phyloP scores from a whole-genome alignment of 2,329 filamentous ascomycete genomes.

The Calonectria multiphialidica region DNA sequence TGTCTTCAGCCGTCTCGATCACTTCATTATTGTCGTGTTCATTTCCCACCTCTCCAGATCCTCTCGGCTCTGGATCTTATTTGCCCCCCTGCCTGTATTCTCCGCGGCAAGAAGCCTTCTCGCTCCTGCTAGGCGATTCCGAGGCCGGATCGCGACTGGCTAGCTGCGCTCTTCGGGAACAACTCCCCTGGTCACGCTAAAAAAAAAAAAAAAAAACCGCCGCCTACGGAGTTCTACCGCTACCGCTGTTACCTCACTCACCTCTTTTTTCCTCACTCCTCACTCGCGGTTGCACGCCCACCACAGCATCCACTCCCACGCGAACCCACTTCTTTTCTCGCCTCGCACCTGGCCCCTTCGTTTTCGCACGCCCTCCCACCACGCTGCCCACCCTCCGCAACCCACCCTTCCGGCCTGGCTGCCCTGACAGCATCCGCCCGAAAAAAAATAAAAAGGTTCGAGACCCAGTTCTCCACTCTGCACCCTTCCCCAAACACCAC shows the following conservation, averaged over 20 bases:
- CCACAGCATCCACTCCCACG: constrained; percentile 30
- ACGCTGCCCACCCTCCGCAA: constrained; percentile 38
- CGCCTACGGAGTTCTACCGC: constrained; percentile 21
- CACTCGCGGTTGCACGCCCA: constrained; percentile 32
- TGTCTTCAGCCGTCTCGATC: background rate
- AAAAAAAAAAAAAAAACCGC: constrained; percentile 21
- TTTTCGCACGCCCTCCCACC: constrained; percentile 36
- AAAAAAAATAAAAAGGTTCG: constrained; percentile 57
- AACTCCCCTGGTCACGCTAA: constrained; percentile 21
- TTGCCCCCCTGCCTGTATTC: background rate
- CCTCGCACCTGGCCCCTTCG: constrained; percentile 33
- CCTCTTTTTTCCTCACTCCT: constrained; percentile 30
- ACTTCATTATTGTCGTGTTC: background rate
- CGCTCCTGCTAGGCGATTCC: constrained; percentile 8
- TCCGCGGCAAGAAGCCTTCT: background rate
- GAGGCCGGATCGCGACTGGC: constrained; percentile 15
- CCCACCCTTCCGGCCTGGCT: constrained; percentile 45
- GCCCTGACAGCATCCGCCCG: constrained; percentile 44
- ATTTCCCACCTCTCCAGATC: background rate
- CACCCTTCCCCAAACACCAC: constrained; percentile 60
- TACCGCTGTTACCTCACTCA: constrained; percentile 26
- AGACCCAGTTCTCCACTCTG: constrained; percentile 61
- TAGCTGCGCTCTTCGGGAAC: constrained; percentile 13
- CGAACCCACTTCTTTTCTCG: constrained; percentile 39
- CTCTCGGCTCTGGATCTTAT: background rate